phyloP scores from a whole-genome alignment of 495 filamentous ascomycete species.

The Penicillium turbatum region DNA sequence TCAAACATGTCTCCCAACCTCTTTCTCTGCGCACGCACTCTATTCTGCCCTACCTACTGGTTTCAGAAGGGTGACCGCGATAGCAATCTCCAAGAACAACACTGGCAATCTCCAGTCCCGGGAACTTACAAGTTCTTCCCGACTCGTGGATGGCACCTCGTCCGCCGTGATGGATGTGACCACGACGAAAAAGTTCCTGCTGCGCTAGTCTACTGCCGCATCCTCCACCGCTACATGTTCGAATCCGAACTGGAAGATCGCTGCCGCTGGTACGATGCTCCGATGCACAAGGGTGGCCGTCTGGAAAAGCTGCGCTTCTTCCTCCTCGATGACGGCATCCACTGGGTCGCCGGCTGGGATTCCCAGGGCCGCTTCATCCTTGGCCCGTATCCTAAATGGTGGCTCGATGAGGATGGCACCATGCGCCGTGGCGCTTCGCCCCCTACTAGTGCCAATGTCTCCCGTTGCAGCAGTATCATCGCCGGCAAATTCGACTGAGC shows the following conservation, averaged over 20 bases:
- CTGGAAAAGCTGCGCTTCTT: constrained; percentile 42
- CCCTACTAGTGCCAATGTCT: constrained; percentile 40
- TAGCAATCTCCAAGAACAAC: constrained; percentile 37
- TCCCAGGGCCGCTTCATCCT: constrained; percentile 41
- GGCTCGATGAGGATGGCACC: constrained; percentile 36
- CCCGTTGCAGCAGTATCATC: constrained; percentile 38
- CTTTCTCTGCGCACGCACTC: constrained; percentile 40
- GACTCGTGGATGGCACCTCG: constrained; percentile 42
- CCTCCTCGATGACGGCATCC: constrained; percentile 39
- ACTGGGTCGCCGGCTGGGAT: constrained; percentile 46
- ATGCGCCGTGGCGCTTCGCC: constrained; percentile 39
- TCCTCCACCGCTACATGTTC: constrained; percentile 46
- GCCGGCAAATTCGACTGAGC: constrained; percentile 32
- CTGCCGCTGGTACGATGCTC: constrained; percentile 39
- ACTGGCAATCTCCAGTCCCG: constrained; percentile 44
- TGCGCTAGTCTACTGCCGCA: constrained; percentile 44
- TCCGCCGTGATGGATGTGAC: constrained; percentile 35
- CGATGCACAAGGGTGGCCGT: constrained; percentile 30
- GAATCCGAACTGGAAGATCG: constrained; percentile 42
- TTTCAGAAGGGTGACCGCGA: constrained; percentile 40
- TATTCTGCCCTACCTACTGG: constrained; percentile 45
- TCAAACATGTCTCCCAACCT: constrained; percentile 44
- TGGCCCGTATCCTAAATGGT: constrained; percentile 45
- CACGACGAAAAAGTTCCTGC: constrained; percentile 37
- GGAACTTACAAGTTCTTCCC: constrained; percentile 46